Evolutionary conservation across 2,329 filamentous ascomycete genomes (phyloP).

Genomic region (Albifimbria verrucaria): DNA sequence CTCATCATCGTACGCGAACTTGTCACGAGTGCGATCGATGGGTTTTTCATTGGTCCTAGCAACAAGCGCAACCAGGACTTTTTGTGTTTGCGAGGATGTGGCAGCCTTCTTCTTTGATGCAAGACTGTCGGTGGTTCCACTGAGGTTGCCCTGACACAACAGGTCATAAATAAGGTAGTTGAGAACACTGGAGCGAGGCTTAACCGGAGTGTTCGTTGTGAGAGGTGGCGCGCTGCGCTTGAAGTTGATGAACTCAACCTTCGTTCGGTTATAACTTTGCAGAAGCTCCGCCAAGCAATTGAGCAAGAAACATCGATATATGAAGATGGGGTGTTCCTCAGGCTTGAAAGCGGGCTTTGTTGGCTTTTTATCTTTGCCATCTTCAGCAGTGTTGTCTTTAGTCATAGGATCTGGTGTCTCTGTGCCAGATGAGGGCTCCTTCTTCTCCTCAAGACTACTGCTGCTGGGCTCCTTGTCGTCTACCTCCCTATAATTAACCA

Average conservation of each 20-base stretch:
- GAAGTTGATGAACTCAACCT: conserved; percentile 99
- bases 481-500: conserved; percentile 88
- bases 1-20: conserved; percentile 70
- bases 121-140: conserved; percentile 70
- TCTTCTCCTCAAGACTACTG: conserved; percentile 39
- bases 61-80: conserved; percentile 81
- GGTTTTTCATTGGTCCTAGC: conserved; percentile 80
- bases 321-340: conserved; percentile 91
- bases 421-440: conserved; percentile 25
- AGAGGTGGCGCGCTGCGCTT: conserved; percentile 86
- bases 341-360: conserved; percentile 79
- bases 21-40: conserved; percentile 52
- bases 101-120: conserved; percentile 78
- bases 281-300: conserved; percentile 89
- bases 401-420: conserved; percentile 25
- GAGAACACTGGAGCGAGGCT: conserved; percentile 85
- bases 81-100: conserved; percentile 82
- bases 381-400: conserved; percentile 24
- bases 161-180: conserved; percentile 90
- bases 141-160: conserved; percentile 57
- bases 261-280: conserved; percentile 87
- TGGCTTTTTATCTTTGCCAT: conserved; percentile 58
- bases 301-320: conserved; percentile 92
- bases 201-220: conserved; percentile 82
- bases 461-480: conserved; percentile 70